A percentile compares a stretch with the other conserved stretches of the same genome.
phyloP scores from a whole-genome alignment of 768 basidiomycete species.

The Russula abietina region DNA sequence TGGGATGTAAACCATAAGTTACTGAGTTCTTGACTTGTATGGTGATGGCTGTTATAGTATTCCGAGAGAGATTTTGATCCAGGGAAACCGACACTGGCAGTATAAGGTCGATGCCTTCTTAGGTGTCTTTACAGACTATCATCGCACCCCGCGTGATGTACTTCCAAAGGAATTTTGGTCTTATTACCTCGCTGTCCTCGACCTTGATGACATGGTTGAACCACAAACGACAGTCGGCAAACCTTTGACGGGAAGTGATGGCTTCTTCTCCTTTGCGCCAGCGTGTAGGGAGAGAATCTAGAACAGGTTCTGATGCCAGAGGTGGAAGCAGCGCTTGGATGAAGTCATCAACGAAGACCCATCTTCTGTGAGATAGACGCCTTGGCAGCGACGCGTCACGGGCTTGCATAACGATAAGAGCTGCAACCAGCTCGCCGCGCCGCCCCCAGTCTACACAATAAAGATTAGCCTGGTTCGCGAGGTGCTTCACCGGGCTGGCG shows the following conservation, averaged over 20 bases:
- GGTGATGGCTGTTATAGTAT: not conserved
- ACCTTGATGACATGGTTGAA: not conserved
- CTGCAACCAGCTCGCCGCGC: not conserved
- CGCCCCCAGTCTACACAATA: not conserved
- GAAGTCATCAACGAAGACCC: not conserved
- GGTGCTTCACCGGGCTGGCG: not conserved
- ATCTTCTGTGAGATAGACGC: not conserved
- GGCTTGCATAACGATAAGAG: not conserved
- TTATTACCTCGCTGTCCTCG: not conserved
- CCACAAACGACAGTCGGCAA: not conserved
- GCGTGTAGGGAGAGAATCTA: not conserved
- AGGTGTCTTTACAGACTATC: not conserved
- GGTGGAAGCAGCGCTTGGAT: not conserved
- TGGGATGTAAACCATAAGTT: rapidly evolving
- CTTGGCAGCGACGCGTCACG: not conserved
- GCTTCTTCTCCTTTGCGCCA: not conserved
- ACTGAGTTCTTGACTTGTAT: not conserved
- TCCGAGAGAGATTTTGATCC: not conserved
- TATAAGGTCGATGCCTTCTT: not conserved
- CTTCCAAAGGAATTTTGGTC: not conserved
- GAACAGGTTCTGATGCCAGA: not conserved
- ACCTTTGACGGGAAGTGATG: not conserved
- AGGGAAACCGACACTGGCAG: not conserved
- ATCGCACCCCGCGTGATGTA: not conserved
- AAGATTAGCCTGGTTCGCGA: not conserved